These are phyloP conservation scores for Apiospora malaysiana DNA, from an alignment of 2,329 filamentous ascomycete species.

Conservation along the genomic window DNA sequence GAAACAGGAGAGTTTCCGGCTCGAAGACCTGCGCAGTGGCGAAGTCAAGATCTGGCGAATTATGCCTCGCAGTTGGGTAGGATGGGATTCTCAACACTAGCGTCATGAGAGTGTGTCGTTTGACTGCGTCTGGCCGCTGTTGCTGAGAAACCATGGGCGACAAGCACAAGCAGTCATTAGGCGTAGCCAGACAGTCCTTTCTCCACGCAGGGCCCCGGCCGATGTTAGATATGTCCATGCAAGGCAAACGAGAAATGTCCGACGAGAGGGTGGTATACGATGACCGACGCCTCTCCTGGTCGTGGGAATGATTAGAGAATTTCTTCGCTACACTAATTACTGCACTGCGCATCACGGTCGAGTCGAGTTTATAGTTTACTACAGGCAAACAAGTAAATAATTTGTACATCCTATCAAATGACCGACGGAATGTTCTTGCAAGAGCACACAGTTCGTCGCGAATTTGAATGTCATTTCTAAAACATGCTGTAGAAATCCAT, in stretches of 20 bases:
- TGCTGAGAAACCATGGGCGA: constrained; percentile 19
- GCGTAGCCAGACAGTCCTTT: neutral
- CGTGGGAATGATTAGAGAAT: neutral
- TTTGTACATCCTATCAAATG: neutral
- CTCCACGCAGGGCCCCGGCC: neutral
- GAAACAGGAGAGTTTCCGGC: constrained; percentile 90
- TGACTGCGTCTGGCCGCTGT: constrained; percentile 23
- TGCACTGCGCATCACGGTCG: neutral
- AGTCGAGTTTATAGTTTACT: constrained; percentile 4
- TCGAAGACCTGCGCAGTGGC: constrained; percentile 89
- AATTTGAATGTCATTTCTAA: neutral
- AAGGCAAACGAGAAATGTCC: constrained; percentile 7
- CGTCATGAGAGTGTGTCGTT: constrained; percentile 19
- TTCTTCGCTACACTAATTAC: constrained; percentile 17
- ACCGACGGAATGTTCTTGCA: neutral
- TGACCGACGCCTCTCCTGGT: neutral
- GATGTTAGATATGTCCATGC: neutral
- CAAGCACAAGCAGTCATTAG: neutral
- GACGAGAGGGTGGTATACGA: neutral
- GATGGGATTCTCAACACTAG: constrained; percentile 64
- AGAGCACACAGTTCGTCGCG: neutral
- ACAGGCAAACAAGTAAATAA: constrained; percentile 12
- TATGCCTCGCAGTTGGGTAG: constrained; percentile 90
- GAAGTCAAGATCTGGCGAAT: constrained; percentile 98
- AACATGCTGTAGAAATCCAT: neutral